phyloP scores from a whole-genome alignment of 139 green algal genomes.

The Chlamydomonas asymmetrica region DNA sequence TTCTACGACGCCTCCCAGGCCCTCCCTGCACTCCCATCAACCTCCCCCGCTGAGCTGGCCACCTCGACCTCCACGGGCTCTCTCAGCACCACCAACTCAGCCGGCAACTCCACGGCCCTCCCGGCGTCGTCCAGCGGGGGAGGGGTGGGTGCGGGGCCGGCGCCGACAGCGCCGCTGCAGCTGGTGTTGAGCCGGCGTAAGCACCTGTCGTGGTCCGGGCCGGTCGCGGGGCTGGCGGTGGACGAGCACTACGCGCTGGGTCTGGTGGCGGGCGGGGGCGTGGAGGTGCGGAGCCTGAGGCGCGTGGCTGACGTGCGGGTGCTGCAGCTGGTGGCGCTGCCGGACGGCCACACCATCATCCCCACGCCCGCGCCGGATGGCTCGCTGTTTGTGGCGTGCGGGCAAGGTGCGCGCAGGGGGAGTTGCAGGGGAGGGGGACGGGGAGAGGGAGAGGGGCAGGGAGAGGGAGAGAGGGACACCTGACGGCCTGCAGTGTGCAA shows the following conservation, averaged over 20 bases:
- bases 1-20: background rate
- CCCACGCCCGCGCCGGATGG: constrained; percentile 20
- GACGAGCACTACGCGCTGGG: constrained; percentile 57
- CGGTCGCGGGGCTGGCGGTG: constrained; percentile 37
- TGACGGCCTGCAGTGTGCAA: too few species aligned
- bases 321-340: constrained; percentile 44
- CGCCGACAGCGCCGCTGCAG: background rate
- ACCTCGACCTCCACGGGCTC: too few species aligned
- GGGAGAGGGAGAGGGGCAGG: too few species aligned
- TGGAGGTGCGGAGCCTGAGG: constrained; percentile 44
- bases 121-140: too few species aligned
- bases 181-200: constrained; percentile 1
- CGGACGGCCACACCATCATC: background rate
- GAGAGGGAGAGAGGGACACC: too few species aligned
- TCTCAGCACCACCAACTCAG: too few species aligned
- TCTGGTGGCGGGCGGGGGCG: constrained; percentile 43
- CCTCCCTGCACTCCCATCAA: too few species aligned
- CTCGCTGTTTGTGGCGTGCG: constrained; percentile 41
- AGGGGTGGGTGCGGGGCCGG: too few species aligned
- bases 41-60: too few species aligned
- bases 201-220: constrained; percentile 25
- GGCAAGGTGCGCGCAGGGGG: background rate
- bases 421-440: too few species aligned
- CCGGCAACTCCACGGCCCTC: too few species aligned
- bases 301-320: constrained; percentile 30